Evolutionary conservation across 129 eudicot species (phyloP), one percentile per base, ranked within the genome.

Genomic region (Calendula officinalis): DNA sequence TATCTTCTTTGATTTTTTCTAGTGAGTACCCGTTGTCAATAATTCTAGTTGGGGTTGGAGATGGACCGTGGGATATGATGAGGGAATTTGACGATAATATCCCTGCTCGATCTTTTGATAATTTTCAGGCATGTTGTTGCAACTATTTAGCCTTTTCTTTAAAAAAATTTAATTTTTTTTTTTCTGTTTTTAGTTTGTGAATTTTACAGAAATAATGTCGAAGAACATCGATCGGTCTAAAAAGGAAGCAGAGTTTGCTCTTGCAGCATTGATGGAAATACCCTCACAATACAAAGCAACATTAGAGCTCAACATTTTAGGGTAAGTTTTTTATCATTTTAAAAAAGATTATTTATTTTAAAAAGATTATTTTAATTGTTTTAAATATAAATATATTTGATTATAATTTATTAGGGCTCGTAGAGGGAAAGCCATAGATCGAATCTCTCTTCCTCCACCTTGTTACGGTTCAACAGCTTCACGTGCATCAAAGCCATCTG

Each of bases 51-150:
- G 97, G 97, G 48, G 97, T 90, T 66, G 97, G 97, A 62, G 97
- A 90, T 75, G 95, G 97, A 53, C 95, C 97, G 1, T 90, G 97
- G 97, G 97, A 90, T 66, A 90, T 82, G 89, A 90, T 90, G 97
- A 84, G 77, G 70, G 97, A 86, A 67, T 90, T 90, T 57, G 97
- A 90, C 56, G 95, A 90, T 69, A 90, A 90, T 60, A 90, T 90
- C 58, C 97, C 97, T 41, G 73, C 94, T 70, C 95, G 95, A 48
- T 82, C 84, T 27, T 91, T 91, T 66, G 97, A 91, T 68, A 91
- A 91, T 80, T 91, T 91, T 60, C 95, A 87, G 95, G 97, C 63
- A 81, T 75, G 84, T 47, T 47, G 66, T 37, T 34, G 59, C 50
- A 66, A 39, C 33, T 34, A 46, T 32, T 33, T 60, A 41, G 2